Conservation (phyloP, 306 rosid species). For the Pyrus betulifolia region DNA sequence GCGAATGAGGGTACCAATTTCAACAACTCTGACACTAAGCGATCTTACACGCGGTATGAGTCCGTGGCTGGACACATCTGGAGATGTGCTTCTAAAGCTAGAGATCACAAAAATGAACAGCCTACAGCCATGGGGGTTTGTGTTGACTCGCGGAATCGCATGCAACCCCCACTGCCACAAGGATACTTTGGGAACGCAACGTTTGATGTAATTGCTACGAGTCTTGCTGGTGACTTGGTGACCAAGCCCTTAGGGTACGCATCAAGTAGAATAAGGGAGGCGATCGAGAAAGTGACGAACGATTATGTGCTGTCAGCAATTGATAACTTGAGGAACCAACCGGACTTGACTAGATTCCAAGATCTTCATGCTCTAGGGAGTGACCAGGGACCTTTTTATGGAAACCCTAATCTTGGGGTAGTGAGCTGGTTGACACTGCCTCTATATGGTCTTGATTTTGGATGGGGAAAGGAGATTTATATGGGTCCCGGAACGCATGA, state of each 20-base stretch:
- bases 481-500: slow-evolving; percentile 43
- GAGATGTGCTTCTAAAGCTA: slow-evolving; percentile 53
- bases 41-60: slow-evolving; percentile 42
- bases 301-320: slow-evolving; percentile 30
- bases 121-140: slow-evolving; percentile 26
- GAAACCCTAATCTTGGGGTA: slow-evolving; percentile 40
- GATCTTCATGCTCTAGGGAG: slow-evolving; percentile 30
- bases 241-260: slow-evolving; percentile 48
- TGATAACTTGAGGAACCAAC: slow-evolving; percentile 35
- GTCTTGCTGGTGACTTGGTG: slow-evolving; percentile 40
- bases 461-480: slow-evolving; percentile 51
- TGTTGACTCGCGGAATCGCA: slow-evolving; percentile 35
- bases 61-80: slow-evolving; percentile 40
- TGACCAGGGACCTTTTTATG: slow-evolving; percentile 28
- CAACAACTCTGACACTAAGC: not conserved
- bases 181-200: slow-evolving; percentile 54
- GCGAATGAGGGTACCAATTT: slow-evolving; percentile 24
- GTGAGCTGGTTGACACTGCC: slow-evolving; percentile 58
- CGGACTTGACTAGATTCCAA: slow-evolving; percentile 40
- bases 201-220: slow-evolving; percentile 32
- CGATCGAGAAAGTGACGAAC: slow-evolving; percentile 39
- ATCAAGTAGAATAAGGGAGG: slow-evolving; percentile 41
- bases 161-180: slow-evolving; percentile 36
- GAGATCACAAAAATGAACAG: slow-evolving; percentile 29
- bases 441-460: slow-evolving; percentile 48